phyloP scores from a whole-genome alignment of 2,329 filamentous ascomycete species.

The Gaeumannomyces tritici region DNA sequence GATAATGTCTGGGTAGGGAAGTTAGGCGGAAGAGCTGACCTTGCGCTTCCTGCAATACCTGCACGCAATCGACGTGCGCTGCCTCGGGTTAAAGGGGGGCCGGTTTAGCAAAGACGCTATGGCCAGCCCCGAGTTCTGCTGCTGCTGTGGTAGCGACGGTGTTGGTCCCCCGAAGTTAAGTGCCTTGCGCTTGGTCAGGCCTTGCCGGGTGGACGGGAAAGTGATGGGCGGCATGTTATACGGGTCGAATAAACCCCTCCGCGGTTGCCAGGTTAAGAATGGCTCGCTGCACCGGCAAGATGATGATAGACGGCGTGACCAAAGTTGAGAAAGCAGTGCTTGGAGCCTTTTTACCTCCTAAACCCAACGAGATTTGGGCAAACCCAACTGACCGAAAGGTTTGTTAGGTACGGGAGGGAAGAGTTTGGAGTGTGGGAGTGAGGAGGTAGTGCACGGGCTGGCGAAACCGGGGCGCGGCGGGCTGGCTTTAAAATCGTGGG shows the following conservation, averaged over 20 bases:
- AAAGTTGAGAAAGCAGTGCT: too few species aligned
- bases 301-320: too few species aligned
- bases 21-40: constrained; percentile 23
- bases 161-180: constrained; percentile 1
- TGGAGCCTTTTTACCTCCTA: too few species aligned
- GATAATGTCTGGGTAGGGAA: not conserved
- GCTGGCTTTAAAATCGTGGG: too few species aligned
- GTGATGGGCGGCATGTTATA: constrained; percentile 23
- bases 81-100: constrained; percentile 28
- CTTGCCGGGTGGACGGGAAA: constrained; percentile 37
- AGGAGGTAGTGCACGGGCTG: too few species aligned
- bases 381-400: too few species aligned
- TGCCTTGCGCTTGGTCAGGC: constrained; percentile 8
- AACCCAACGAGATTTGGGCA: too few species aligned
- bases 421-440: too few species aligned
- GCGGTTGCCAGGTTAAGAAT: not conserved
- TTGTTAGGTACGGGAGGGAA: too few species aligned
- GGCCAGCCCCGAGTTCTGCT: not conserved
- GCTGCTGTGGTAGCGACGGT: not conserved
- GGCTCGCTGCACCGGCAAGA: too few species aligned
- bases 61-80: constrained; percentile 51
- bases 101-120: not conserved
- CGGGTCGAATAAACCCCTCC: constrained; percentile 16
- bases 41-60: constrained; percentile 53
- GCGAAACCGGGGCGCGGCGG: too few species aligned